Evolutionary conservation across 2,329 filamentous ascomycete genomes (phyloP).

Genomic region (Alternaria incomplexa): DNA sequence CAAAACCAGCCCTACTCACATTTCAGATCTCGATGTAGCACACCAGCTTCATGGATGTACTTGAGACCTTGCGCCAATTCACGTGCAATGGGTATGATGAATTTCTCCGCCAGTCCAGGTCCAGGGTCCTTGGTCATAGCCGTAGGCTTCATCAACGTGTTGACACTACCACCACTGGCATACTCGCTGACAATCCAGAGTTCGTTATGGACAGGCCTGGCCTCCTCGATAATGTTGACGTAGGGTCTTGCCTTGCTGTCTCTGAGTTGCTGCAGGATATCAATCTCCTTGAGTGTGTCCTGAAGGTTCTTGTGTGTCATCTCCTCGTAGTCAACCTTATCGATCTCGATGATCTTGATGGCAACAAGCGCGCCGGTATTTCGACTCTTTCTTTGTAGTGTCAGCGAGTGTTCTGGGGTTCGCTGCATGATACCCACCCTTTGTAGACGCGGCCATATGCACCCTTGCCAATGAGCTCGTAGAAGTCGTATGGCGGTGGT

Average conservation of each 20-base stretch:
- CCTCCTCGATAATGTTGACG: conserved; percentile 82
- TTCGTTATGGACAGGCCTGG: conserved; percentile 75
- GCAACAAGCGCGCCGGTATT: conserved; percentile 64
- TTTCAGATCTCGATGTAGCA: conserved; percentile 71
- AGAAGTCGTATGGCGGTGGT: conserved; percentile 70
- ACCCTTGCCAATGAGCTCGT: conserved; percentile 77
- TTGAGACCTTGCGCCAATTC: conserved; percentile 67
- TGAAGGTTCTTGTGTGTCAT: conserved; percentile 51
- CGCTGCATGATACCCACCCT: conserved; percentile 48
- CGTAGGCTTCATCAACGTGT: conserved; percentile 63
- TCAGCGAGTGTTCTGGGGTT: conserved; percentile 20
- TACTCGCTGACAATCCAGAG: conserved; percentile 92
- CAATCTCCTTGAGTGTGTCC: conserved; percentile 67
- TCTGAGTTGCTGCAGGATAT: conserved; percentile 73
- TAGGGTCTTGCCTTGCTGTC: conserved; percentile 80
- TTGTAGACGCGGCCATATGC: conserved; percentile 78
- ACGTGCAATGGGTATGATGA: conserved; percentile 68
- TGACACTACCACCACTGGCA: conserved; percentile 81
- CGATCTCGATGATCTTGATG: conserved; percentile 84
- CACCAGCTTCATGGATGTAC: conserved; percentile 69
- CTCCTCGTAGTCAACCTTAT: conserved; percentile 68
- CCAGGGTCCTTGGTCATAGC: conserved; percentile 30
- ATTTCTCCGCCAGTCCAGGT: conserved; percentile 62
- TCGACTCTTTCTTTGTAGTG: conserved; percentile 44
- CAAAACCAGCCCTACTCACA: conserved; percentile 44